Base-by-base conservation (phyloP, 2,329 filamentous ascomycete genomes). In the Escovopsis sp. region DNA sequence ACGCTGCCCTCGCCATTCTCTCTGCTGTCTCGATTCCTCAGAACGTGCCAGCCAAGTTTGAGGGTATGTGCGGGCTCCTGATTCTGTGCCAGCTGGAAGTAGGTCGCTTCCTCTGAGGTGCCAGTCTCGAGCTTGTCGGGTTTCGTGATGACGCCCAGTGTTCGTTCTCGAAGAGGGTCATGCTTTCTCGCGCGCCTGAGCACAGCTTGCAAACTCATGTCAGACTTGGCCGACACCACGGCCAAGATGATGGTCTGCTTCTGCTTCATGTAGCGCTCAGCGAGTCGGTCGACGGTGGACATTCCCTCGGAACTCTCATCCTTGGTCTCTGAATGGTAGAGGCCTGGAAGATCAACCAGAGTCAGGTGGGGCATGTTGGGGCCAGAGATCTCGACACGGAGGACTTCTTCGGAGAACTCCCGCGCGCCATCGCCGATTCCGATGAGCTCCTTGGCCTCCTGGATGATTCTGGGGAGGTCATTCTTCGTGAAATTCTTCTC, bases 191-290 rank as follows among this genome's bases (percentile, higher is more conserved):
- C 60, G 7, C 62, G 55, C 43, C 81, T 74, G 17, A 72, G 66
- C 5, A 68, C 68, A 43, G 26, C 18, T n/a, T 35, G 34, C 11
- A 19, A 4, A 5, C 17, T n/a, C n/a, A 65, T 65, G 39, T 79
- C 68, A 31, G 60, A 62, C 35, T 65, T 66, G 1, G 69, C 69
- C 0, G 63, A 66, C 3, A 76, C 56, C 0, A 75, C 66, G 2
- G 72, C 67, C 1, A 79, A 56, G 2, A 77, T 72, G 38, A 80
- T 72, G 43, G 64, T 77, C 4, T 70, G 55, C 0, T 57, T 52
- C 8, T 68, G 60, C 18, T 52, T 48, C 58, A 81, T 74, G 47
- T 81, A 81, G 0, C 50, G 48, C 4, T 61, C 45, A 1, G 73
- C 66, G 9, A 76, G 54, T 0, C 60, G 47, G 8, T 53, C 41